phyloP scores from a whole-genome alignment of 805 yeast species.

The Pichia cabralensis region DNA sequence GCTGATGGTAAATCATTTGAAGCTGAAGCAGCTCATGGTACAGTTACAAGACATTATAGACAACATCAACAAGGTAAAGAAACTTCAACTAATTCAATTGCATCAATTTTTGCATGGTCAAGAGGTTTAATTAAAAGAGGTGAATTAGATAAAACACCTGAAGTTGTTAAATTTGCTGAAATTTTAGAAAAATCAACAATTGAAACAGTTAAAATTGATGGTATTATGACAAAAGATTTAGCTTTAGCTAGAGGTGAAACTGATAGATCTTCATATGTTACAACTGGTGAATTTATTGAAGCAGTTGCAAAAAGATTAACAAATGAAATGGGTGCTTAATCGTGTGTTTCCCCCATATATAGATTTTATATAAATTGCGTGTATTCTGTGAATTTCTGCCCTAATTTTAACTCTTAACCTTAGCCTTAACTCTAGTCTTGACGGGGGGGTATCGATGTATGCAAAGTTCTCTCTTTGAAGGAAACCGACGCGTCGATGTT shows the following conservation, averaged over 20 bases:
- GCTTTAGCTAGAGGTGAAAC: conserved; percentile 86
- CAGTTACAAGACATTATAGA: conserved; percentile 95
- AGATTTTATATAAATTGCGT: background rate
- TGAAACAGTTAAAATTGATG: conserved; percentile 75
- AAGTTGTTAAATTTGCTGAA: conserved; percentile 72
- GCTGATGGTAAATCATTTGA: conserved; percentile 95
- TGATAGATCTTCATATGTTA: conserved; percentile 70
- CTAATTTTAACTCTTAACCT: too few species aligned
- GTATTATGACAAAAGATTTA: conserved; percentile 92
- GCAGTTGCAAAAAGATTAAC: conserved; percentile 64
- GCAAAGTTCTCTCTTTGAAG: too few species aligned
- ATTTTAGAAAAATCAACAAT: conserved; percentile 73
- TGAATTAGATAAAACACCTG: conserved; percentile 76
- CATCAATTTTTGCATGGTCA: conserved; percentile 95
- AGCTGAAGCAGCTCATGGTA: conserved; percentile 98
- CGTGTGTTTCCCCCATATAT: background rate
- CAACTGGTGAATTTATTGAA: conserved; percentile 85
- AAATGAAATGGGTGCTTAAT: conserved; percentile 13
- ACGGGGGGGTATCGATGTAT: too few species aligned
- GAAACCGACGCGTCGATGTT: too few species aligned
- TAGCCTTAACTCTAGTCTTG: too few species aligned
- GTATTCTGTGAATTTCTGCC: too few species aligned
- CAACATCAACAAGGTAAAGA: conserved; percentile 95
- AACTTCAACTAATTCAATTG: conserved; percentile 95
- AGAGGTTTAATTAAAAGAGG: conserved; percentile 93